phyloP scores from a whole-genome alignment of 768 basidiomycete genomes.

The Tephrocybe sp. region DNA sequence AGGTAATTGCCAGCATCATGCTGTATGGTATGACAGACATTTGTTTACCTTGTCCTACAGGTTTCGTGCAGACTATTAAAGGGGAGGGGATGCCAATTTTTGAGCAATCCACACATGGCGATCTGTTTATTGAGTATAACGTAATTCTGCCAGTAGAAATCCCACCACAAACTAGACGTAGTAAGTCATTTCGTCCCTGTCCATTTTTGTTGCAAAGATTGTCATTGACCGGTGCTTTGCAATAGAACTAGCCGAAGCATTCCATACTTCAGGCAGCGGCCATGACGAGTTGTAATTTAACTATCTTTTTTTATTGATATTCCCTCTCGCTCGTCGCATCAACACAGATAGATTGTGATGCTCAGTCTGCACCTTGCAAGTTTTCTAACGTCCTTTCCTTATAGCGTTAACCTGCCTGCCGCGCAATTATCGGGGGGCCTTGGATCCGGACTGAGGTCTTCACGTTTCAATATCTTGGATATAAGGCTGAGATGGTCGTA shows the following conservation, averaged over 20 bases:
- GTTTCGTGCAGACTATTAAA: constrained; percentile 80
- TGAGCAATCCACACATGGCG: constrained; percentile 62
- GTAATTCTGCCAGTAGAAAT: constrained; percentile 85
- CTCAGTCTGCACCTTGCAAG: too few relatives aligned
- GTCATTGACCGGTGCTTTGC: constrained; percentile 4
- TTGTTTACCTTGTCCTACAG: constrained; percentile 33
- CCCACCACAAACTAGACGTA: constrained; percentile 62
- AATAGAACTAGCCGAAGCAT: constrained; percentile 26
- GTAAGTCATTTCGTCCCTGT: constrained; percentile 49
- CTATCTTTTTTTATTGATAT: constrained; percentile 5
- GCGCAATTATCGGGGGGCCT: too few relatives aligned
- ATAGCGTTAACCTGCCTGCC: too few relatives aligned
- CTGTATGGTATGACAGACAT: background rate
- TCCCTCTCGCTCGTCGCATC: too few relatives aligned
- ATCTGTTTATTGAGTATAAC: constrained; percentile 91
- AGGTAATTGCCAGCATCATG: constrained; percentile 42
- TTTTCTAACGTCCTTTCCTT: too few relatives aligned
- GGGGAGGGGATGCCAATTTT: constrained; percentile 90
- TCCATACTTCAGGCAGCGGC: constrained; percentile 17
- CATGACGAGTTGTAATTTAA: constrained; percentile 25
- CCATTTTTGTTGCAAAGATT: background rate
- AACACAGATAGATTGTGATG: too few relatives aligned
- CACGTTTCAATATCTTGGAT: too few relatives aligned
- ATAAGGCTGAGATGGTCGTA: too few relatives aligned
- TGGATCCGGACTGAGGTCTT: too few relatives aligned